A percentile compares a stretch with the other conserved stretches of the same genome.
Conservation (phyloP, 1,284 basidiomycete genomes). For the Melampsora allii-populina region DNA sequence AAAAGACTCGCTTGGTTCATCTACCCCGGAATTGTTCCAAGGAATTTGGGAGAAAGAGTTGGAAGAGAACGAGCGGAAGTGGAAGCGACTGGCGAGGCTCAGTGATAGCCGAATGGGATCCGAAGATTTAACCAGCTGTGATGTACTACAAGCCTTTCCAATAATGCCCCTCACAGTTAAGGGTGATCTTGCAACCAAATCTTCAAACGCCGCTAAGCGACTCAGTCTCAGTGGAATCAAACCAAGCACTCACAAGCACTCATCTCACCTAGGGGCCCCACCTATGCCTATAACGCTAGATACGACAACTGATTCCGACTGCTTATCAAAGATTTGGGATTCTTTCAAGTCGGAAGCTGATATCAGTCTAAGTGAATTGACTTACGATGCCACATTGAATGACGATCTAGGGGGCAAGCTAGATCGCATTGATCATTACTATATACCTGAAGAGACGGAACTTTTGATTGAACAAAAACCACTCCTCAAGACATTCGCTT, state of each 20-base stretch:
- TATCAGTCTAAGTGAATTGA: constrained; percentile 38
- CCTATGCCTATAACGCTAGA: too few relatives aligned
- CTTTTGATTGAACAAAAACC: neutral
- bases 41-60: constrained; percentile 40
- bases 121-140: neutral
- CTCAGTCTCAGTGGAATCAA: neutral
- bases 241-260: neutral
- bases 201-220: neutral
- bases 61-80: constrained; percentile 41
- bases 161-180: neutral
- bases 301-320: neutral
- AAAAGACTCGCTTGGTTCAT: constrained; percentile 12
- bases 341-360: constrained; percentile 42
- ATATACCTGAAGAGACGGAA: neutral
- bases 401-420: neutral
- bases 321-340: constrained; percentile 31
- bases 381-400: neutral
- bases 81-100: constrained; percentile 35
- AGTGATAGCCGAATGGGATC: constrained; percentile 16
- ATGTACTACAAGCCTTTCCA: neutral
- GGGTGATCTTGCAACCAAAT: neutral
- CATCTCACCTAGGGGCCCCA: too few relatives aligned
- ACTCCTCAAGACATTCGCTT: neutral
- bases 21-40: constrained; percentile 26
- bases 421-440: constrained; percentile 2